Evolutionary conservation across 352 stramenopile species (phyloP).

Genomic region (Nothophytophthora sp.): DNA sequence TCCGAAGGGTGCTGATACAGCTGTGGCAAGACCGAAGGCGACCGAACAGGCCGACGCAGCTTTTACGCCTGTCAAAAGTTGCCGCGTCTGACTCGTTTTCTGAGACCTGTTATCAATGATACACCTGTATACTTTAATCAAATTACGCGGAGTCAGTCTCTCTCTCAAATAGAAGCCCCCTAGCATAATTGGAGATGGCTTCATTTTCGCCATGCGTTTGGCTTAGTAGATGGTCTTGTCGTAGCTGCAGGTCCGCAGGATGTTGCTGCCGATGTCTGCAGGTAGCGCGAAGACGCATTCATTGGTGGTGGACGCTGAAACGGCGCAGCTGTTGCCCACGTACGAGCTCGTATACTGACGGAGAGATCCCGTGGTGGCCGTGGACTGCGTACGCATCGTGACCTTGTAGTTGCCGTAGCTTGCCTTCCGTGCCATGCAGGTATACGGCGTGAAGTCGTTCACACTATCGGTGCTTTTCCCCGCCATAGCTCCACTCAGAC

Average conservation of each 20-base stretch:
- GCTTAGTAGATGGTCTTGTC: constrained; percentile 46
- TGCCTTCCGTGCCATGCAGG: constrained; percentile 51
- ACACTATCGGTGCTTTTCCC: constrained; percentile 38
- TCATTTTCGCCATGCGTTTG: neutral
- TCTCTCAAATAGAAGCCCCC: constrained; percentile 1
- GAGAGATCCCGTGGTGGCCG: constrained; percentile 20
- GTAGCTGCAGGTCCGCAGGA: constrained; percentile 35
- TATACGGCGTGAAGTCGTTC: constrained; percentile 56
- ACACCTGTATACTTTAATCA: constrained; percentile 7
- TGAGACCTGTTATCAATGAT: neutral
- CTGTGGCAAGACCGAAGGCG: too few species aligned
- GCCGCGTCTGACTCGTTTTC: constrained; percentile 28
- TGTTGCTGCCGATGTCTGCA: constrained; percentile 36
- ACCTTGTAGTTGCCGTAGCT: constrained; percentile 76
- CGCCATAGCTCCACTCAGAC: constrained; percentile 28
- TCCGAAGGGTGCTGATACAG: too few species aligned
- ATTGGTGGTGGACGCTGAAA: constrained; percentile 18
- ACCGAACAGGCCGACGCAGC: too few species aligned
- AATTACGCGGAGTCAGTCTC: neutral
- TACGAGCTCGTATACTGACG: constrained; percentile 58
- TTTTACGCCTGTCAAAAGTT: too few species aligned
- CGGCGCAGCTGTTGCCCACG: constrained; percentile 60
- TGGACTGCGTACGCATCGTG: constrained; percentile 54
- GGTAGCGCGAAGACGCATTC: constrained; percentile 55
- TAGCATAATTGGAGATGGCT: neutral